Evolutionary conservation across 2,329 filamentous ascomycete genomes (phyloP).

Genomic region (Bipolaris sorokiniana): DNA sequence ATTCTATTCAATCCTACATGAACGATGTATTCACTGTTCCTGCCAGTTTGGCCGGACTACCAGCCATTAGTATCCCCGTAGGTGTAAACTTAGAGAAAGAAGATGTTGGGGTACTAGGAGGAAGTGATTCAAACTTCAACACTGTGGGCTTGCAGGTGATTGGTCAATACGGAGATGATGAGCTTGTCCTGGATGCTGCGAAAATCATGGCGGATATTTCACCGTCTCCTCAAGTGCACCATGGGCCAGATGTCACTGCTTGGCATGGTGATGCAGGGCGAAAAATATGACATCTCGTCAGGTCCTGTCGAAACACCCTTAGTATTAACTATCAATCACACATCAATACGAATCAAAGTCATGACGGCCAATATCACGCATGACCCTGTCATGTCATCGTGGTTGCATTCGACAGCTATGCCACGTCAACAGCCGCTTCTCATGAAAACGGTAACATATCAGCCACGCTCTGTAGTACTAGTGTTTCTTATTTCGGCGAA

Average conservation of each 20-base stretch:
- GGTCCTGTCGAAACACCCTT: no score
- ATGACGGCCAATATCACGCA: neutral
- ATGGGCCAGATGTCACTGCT: conserved; percentile 16
- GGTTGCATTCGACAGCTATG: neutral
- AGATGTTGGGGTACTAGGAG: conserved; percentile 34
- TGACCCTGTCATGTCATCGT: neutral
- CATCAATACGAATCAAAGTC: neutral
- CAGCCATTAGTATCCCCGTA: conserved; percentile 83
- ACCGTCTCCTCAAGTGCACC: conserved; percentile 6
- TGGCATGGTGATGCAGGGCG: conserved; percentile 17
- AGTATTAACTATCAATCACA: neutral
- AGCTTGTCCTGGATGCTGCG: conserved; percentile 65
- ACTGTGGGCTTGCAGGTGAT: conserved; percentile 74
- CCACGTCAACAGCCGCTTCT: neutral
- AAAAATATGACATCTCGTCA: neutral
- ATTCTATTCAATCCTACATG: conserved; percentile 77
- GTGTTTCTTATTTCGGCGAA: neutral
- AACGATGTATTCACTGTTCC: conserved; percentile 97
- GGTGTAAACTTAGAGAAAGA: conserved; percentile 41
- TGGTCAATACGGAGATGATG: conserved; percentile 81
- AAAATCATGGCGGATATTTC: conserved; percentile 32
- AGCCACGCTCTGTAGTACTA: neutral
- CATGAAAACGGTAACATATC: neutral
- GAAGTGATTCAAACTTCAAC: conserved; percentile 24
- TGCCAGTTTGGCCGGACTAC: conserved; percentile 87